Conservation (phyloP, 2,329 filamentous ascomycete genomes). For the Fusarium dimerum region DNA sequence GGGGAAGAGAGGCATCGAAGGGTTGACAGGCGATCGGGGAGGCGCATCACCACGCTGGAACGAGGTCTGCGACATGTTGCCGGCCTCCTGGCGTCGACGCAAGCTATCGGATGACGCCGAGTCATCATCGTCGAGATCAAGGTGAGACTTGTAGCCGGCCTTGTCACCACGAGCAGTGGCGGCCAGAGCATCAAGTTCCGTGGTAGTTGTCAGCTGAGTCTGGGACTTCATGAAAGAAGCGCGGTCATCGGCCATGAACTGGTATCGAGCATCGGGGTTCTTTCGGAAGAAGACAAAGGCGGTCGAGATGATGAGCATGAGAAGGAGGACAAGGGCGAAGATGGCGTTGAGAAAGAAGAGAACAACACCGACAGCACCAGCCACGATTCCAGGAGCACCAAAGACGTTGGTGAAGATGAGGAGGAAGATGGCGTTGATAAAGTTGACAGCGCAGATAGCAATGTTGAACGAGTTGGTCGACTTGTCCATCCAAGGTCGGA, state of each 20-base stretch:
- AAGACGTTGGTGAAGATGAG: conserved; percentile 88
- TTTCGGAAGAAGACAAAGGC: conserved; percentile 77
- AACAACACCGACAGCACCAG: conserved; percentile 84
- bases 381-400: conserved; percentile 78
- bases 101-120: conserved; percentile 42
- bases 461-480: conserved; percentile 98
- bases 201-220: conserved; percentile 72
- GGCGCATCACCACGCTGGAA: conserved; percentile 32
- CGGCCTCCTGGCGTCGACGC: conserved; percentile 36
- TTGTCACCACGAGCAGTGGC: conserved; percentile 87
- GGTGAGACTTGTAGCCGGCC: conserved; percentile 49
- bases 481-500: conserved; percentile 98
- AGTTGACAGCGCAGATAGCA: conserved; percentile 85
- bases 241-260: conserved; percentile 94
- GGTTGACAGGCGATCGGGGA: conserved; percentile 42
- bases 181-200: conserved; percentile 86
- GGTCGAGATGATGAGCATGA: conserved; percentile 70
- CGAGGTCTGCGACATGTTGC: conserved; percentile 34
- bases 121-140: conserved; percentile 44
- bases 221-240: conserved; percentile 98
- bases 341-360: conserved; percentile 87
- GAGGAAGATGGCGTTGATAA: conserved; percentile 85
- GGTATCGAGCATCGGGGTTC: conserved; percentile 93
- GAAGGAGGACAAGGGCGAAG: conserved; percentile 78
- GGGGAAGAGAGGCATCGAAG: conserved; percentile 46